phyloP scores from a whole-genome alignment of 208 protist genomes.

The Borovskyia barvae region DNA sequence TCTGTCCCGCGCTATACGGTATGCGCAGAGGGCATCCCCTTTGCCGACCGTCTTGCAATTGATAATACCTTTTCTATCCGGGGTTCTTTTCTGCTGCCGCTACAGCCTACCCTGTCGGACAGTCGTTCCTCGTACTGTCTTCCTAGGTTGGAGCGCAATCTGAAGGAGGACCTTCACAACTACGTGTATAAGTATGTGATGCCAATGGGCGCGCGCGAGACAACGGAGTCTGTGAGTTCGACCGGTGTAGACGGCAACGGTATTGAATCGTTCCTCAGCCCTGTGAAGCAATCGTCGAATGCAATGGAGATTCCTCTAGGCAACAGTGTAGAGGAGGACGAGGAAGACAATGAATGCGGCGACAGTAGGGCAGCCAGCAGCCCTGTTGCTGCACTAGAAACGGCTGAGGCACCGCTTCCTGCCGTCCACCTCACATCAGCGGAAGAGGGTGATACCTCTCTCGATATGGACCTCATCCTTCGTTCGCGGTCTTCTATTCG shows the following conservation, averaged over 20 bases:
- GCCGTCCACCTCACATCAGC: background rate
- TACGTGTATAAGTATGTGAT: constrained; percentile 49
- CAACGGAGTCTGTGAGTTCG: constrained; percentile 14
- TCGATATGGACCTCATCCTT: constrained; percentile 32
- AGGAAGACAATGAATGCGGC: constrained; percentile 1
- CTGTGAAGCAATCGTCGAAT: no score
- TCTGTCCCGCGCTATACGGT: constrained; percentile 16
- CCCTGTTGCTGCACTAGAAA: background rate
- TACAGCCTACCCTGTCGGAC: background rate
- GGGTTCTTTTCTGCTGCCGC: constrained; percentile 26
- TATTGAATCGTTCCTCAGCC: no score
- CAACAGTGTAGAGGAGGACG: background rate
- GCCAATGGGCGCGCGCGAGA: constrained; percentile 20
- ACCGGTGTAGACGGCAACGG: no score
- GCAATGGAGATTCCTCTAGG: no score
- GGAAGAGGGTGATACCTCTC: background rate
- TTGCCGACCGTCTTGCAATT: constrained; percentile 33
- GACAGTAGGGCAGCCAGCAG: background rate
- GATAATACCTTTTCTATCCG: constrained; percentile 46
- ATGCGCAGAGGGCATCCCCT: constrained; percentile 28
- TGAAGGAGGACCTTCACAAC: constrained; percentile 27
- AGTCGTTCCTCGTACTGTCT: background rate
- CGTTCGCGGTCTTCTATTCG: constrained; percentile 27
- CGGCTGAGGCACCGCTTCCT: background rate
- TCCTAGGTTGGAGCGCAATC: constrained; percentile 18